phyloP scores from a whole-genome alignment of 2,329 filamentous ascomycete genomes.

The Lachnellula willkommii region DNA sequence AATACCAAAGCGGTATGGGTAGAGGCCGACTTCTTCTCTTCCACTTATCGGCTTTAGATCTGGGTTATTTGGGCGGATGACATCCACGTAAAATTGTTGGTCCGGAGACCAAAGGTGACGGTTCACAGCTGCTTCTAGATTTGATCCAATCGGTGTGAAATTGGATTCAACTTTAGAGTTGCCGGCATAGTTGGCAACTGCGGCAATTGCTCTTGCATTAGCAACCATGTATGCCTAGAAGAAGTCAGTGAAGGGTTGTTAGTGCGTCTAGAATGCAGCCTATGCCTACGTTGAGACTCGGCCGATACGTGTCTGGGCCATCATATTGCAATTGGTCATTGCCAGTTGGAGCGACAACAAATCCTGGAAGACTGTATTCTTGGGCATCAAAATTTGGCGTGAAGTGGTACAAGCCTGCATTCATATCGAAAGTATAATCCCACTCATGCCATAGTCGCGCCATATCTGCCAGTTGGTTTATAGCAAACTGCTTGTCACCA shows the following conservation, averaged over 20 bases:
- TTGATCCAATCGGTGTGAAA: slow-evolving; percentile 33
- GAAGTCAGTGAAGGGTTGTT: background rate
- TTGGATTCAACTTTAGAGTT: slow-evolving; percentile 28
- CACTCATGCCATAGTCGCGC: slow-evolving; percentile 36
- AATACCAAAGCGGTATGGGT: slow-evolving; percentile 39
- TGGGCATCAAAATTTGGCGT: slow-evolving; percentile 41
- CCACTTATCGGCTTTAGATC: slow-evolving; percentile 29
- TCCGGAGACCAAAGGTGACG: slow-evolving; percentile 35
- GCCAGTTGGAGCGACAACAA: slow-evolving; percentile 29
- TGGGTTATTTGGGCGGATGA: slow-evolving; percentile 35
- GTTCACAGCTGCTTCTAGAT: slow-evolving; percentile 34
- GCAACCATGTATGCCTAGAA: slow-evolving; percentile 38
- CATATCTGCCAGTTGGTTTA: slow-evolving; percentile 38
- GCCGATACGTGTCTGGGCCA: slow-evolving; percentile 39
- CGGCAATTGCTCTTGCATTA: slow-evolving; percentile 37
- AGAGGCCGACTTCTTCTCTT: slow-evolving; percentile 39
- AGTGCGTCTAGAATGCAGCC: background rate
- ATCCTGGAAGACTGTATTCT: slow-evolving; percentile 38
- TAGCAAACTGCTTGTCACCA: slow-evolving; percentile 34
- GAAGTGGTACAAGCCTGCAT: slow-evolving; percentile 38
- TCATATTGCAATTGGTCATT: slow-evolving; percentile 30
- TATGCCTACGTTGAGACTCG: slow-evolving; percentile 34
- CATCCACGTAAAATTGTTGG: slow-evolving; percentile 37
- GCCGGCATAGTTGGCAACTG: slow-evolving; percentile 34
- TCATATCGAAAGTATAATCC: slow-evolving; percentile 34